Evolutionary conservation across 208 protist species (phyloP).

Genomic region (Herpetomonas samuelpessoai): DNA sequence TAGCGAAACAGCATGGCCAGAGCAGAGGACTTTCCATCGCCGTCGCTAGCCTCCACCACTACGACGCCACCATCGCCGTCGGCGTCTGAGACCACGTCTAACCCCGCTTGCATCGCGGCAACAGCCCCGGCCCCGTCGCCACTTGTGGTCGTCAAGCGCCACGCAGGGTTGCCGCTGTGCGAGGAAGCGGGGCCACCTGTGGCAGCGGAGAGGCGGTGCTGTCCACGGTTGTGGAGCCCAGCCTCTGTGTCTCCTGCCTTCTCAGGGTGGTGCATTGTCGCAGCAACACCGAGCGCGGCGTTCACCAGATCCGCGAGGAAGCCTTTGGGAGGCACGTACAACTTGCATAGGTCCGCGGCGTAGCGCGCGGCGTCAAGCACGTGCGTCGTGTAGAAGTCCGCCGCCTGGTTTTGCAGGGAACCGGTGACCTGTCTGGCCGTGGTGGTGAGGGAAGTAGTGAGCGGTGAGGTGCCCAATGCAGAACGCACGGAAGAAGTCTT

Average conservation of each 20-base stretch:
- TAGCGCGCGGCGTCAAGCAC: conserved; percentile 24
- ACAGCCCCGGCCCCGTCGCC: not conserved
- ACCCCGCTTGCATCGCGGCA: not conserved
- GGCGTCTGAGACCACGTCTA: conserved; percentile 1
- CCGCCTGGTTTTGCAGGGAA: not conserved
- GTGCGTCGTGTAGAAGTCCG: conserved; percentile 6
- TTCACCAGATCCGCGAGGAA: conserved; percentile 52
- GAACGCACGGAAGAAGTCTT: too few species aligned
- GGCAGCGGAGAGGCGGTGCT: conserved; percentile 1
- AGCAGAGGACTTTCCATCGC: conserved; percentile 71
- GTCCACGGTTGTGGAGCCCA: not conserved
- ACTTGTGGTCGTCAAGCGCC: conserved; percentile 1
- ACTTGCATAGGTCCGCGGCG: conserved; percentile 40
- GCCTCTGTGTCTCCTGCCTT: not conserved
- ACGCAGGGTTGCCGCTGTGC: too few species aligned
- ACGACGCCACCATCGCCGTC: conserved; percentile 31
- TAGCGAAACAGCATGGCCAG: conserved; percentile 42
- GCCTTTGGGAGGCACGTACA: conserved; percentile 55
- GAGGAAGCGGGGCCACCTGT: not conserved
- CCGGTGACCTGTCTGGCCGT: not conserved
- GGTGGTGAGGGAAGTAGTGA: not conserved
- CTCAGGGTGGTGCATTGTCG: not conserved
- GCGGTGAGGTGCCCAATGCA: too few species aligned
- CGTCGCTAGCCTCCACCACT: conserved; percentile 60
- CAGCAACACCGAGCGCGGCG: conserved; percentile 40